phyloP scores from a whole-genome alignment of 805 yeast species.

The Saccharomycopsis sp. region DNA sequence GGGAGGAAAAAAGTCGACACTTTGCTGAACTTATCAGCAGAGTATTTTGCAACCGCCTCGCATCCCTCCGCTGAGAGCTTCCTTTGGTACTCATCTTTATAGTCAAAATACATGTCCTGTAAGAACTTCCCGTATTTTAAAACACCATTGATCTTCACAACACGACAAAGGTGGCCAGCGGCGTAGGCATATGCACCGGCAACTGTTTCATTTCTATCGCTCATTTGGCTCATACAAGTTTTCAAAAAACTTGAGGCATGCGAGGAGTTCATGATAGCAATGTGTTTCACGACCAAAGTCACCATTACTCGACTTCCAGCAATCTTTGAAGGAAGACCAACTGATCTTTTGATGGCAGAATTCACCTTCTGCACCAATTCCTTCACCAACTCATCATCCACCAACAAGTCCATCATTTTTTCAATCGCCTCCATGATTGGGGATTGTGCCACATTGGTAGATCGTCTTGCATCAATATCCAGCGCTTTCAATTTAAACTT shows the following conservation, averaged over 20 bases:
- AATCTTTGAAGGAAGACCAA: slow-evolving; percentile 87
- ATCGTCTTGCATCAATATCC: slow-evolving; percentile 69
- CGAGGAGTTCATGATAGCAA: slow-evolving; percentile 32
- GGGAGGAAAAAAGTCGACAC: slow-evolving; percentile 65
- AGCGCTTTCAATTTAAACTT: slow-evolving; percentile 67
- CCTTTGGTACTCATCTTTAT: slow-evolving; percentile 31
- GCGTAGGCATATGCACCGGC: slow-evolving; percentile 70
- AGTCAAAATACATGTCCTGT: slow-evolving; percentile 50
- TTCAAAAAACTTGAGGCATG: slow-evolving; percentile 58
- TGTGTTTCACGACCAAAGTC: slow-evolving; percentile 34
- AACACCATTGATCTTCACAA: slow-evolving; percentile 44
- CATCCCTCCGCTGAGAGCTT: slow-evolving; percentile 52
- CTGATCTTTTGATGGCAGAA: slow-evolving; percentile 52
- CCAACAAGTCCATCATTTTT: slow-evolving; percentile 49
- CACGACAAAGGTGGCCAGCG: slow-evolving; percentile 66
- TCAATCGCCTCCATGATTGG: slow-evolving; percentile 88
- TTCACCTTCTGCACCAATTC: slow-evolving; percentile 39
- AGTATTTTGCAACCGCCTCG: slow-evolving; percentile 57
- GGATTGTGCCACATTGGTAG: slow-evolving; percentile 64
- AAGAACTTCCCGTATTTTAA: slow-evolving; percentile 46
- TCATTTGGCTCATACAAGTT: slow-evolving; percentile 48
- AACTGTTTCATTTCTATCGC: slow-evolving; percentile 65
- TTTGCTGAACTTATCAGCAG: slow-evolving; percentile 56
- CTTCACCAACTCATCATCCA: slow-evolving; percentile 39
- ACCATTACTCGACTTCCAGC: slow-evolving; percentile 72